Conservation (phyloP, 352 stramenopile species). For the Phytophthora litchii region DNA sequence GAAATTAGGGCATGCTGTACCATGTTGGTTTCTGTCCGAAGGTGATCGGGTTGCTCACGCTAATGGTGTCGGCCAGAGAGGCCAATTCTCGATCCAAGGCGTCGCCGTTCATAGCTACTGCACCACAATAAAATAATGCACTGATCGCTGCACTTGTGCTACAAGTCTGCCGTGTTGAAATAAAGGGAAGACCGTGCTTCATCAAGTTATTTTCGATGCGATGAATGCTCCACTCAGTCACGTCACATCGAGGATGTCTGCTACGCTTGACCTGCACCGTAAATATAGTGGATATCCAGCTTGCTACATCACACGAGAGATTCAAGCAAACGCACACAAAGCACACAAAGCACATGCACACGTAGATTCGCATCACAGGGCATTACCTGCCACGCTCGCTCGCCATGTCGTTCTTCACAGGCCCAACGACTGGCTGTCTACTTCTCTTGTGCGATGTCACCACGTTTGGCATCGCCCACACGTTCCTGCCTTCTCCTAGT, state of each 20-base stretch:
- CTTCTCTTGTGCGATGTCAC: slow-evolving; percentile 11
- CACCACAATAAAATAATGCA: background rate
- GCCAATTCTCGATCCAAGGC: slow-evolving; percentile 72
- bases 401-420: slow-evolving; percentile 4
- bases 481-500: slow-evolving; percentile 20
- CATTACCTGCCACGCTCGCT: slow-evolving; percentile 28
- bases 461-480: slow-evolving; percentile 6
- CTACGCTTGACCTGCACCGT: slow-evolving; percentile 5
- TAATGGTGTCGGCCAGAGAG: slow-evolving; percentile 73
- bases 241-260: background rate
- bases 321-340: slow-evolving; percentile 13
- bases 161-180: background rate
- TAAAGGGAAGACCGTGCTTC: background rate
- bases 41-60: slow-evolving; percentile 79
- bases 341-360: slow-evolving; percentile 30
- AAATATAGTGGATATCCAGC: slow-evolving; percentile 13
- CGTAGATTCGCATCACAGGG: slow-evolving; percentile 33
- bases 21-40: slow-evolving; percentile 74
- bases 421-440: slow-evolving; percentile 28
- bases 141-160: background rate
- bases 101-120: slow-evolving; percentile 38
- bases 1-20: slow-evolving; percentile 35
- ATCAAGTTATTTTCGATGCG: slow-evolving; percentile 24
- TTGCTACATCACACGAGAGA: background rate
- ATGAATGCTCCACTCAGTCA: background rate